phyloP scores from a whole-genome alignment of 169 alveolate species.

The Babesia divergens region DNA sequence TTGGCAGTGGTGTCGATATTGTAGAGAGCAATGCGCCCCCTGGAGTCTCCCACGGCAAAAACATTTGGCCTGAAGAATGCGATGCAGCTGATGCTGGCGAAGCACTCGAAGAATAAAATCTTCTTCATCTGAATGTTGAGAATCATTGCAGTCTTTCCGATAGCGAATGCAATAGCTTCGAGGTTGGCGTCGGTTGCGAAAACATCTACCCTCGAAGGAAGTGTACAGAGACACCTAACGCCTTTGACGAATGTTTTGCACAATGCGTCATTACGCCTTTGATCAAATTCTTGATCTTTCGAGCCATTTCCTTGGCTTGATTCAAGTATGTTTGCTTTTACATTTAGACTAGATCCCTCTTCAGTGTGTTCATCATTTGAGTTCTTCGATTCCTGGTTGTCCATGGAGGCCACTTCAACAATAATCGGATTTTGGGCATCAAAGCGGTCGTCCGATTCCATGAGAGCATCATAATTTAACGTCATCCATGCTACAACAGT shows the following conservation, averaged over 20 bases:
- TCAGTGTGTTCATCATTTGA: too few relatives aligned
- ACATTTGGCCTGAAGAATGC: not conserved
- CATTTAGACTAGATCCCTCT: too few relatives aligned
- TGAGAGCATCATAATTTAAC: constrained; percentile 13
- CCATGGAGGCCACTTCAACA: too few relatives aligned
- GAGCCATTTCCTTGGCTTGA: too few relatives aligned
- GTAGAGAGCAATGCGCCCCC: constrained; percentile 34
- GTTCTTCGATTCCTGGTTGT: too few relatives aligned
- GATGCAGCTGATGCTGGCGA: constrained; percentile 31
- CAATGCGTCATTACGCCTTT: too few relatives aligned
- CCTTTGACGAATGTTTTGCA: not conserved
- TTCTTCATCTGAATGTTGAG: not conserved
- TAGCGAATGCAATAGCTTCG: constrained; percentile 17
- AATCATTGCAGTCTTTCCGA: constrained; percentile 29
- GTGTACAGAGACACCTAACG: not conserved
- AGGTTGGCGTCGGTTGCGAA: constrained; percentile 25
- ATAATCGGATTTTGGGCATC: not conserved
- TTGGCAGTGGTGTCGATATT: constrained; percentile 7
- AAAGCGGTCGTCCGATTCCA: not conserved
- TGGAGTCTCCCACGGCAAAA: constrained; percentile 51
- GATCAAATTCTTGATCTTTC: too few relatives aligned
- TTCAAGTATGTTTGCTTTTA: too few relatives aligned
- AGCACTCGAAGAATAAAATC: constrained; percentile 29
- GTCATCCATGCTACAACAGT: not conserved
- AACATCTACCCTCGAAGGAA: constrained; percentile 34